These are phyloP conservation scores for Sclerotinia nivalis DNA, from an alignment of 2,329 filamentous ascomycete genomes.

Conservation along the genomic window DNA sequence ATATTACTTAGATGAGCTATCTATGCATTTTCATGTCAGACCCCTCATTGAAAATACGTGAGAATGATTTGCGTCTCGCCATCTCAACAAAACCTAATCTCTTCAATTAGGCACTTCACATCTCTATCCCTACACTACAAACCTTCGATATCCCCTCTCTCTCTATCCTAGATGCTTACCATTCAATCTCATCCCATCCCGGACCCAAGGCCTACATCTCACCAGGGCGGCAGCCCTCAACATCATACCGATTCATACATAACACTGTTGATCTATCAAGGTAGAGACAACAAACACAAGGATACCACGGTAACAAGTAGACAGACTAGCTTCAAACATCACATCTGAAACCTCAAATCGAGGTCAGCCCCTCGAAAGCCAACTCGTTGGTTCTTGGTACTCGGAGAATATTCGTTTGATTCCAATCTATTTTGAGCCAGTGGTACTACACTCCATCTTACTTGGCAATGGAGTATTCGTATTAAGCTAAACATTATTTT, in stretches of 20 bases:
- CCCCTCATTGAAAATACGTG: neutral
- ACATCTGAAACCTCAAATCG: neutral
- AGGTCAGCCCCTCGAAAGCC: neutral
- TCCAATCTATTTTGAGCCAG: neutral
- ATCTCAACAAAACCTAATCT: slow-evolving; percentile 11
- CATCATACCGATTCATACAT: neutral
- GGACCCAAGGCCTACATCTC: neutral
- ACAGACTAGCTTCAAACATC: slow-evolving; percentile 6
- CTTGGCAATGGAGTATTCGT: neutral
- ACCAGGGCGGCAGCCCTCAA: neutral
- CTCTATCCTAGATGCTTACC: neutral
- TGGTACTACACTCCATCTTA: neutral
- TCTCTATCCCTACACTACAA: neutral
- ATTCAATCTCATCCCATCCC: neutral
- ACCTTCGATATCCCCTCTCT: neutral
- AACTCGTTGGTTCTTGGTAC: neutral
- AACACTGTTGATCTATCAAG: neutral
- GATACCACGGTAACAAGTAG: neutral
- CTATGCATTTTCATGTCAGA: neutral
- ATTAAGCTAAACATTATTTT: neutral
- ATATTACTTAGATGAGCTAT: neutral
- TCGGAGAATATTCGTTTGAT: slow-evolving; percentile 8
- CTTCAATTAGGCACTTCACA: neutral
- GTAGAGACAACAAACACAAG: neutral
- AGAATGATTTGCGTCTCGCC: neutral